Percentiles rank a stretch among this genome's conserved stretches.
Conservation (phyloP, 495 filamentous ascomycete genomes). For the Penicillium flavigenum region DNA sequence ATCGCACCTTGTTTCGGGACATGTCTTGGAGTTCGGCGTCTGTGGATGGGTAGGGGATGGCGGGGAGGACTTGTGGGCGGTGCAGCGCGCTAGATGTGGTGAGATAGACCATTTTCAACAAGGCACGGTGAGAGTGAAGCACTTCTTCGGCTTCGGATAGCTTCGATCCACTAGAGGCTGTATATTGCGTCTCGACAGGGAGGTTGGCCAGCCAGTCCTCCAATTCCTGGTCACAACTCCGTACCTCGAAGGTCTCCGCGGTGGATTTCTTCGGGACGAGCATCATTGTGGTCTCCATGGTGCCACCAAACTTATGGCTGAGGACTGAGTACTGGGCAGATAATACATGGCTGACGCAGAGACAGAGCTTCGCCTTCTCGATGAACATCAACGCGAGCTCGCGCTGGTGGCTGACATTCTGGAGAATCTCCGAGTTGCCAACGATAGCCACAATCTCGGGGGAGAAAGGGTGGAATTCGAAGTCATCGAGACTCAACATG, state of each 20-base stretch:
- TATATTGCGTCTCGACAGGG: slow-evolving; percentile 64
- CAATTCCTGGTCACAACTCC: slow-evolving; percentile 69
- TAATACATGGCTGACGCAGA: slow-evolving; percentile 80
- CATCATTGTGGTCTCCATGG: slow-evolving; percentile 82
- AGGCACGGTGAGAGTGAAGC: slow-evolving; percentile 69
- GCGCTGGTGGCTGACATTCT: slow-evolving; percentile 63
- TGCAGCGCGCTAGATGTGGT: slow-evolving; percentile 86
- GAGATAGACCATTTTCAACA: slow-evolving; percentile 87
- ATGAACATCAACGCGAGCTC: slow-evolving; percentile 84
- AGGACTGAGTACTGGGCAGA: slow-evolving; percentile 86
- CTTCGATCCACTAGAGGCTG: slow-evolving; percentile 42
- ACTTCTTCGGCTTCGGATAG: slow-evolving; percentile 52
- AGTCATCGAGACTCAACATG: slow-evolving; percentile 80
- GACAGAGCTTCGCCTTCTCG: slow-evolving; percentile 84
- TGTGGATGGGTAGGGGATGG: slow-evolving; percentile 58
- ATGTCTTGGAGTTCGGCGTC: slow-evolving; percentile 68
- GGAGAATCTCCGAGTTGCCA: slow-evolving; percentile 62
- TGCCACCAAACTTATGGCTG: slow-evolving; percentile 73
- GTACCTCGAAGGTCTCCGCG: slow-evolving; percentile 71
- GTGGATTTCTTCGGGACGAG: slow-evolving; percentile 81
- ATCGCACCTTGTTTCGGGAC: slow-evolving; percentile 73
- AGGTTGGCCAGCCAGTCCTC: slow-evolving; percentile 69
- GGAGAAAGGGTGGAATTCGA: slow-evolving; percentile 68
- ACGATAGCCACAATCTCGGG: slow-evolving; percentile 64
- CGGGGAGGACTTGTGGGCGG: slow-evolving; percentile 80